These are phyloP conservation scores for Fusarium papillatum DNA, from an alignment of 2,329 filamentous ascomycete species.

Conservation along the genomic window DNA sequence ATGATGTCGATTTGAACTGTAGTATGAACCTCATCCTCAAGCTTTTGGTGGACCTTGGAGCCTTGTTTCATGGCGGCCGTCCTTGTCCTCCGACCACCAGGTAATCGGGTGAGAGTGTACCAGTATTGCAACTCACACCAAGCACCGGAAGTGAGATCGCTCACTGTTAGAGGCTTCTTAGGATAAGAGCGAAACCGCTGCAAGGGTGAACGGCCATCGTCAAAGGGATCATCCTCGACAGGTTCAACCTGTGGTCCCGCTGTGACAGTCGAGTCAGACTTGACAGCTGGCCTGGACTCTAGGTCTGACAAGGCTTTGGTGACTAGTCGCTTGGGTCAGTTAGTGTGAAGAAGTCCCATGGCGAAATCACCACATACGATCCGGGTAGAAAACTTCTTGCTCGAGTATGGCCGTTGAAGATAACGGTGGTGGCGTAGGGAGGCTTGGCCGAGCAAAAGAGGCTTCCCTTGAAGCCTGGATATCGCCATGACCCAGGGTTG, in stretches of 20 bases:
- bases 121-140: constrained; percentile 98
- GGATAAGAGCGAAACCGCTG: constrained; percentile 84
- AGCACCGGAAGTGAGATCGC: constrained; percentile 87
- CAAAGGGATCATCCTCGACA: constrained; percentile 23
- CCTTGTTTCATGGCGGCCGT: constrained; percentile 91
- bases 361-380: constrained; percentile 60
- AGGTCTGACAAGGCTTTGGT: constrained; percentile 56
- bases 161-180: constrained; percentile 85
- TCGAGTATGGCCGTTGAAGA: constrained; percentile 30
- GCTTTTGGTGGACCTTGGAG: constrained; percentile 81
- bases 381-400: constrained; percentile 60
- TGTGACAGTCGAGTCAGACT: constrained; percentile 25
- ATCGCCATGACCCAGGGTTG: constrained; percentile 8
- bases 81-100: constrained; percentile 78
- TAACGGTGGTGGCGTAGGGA: constrained; percentile 20
- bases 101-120: constrained; percentile 82
- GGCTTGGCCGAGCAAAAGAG: neutral
- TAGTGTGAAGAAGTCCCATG: constrained; percentile 55
- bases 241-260: constrained; percentile 14
- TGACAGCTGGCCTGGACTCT: constrained; percentile 27
- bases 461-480: neutral
- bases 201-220: constrained; percentile 69
- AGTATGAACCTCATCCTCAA: constrained; percentile 89
- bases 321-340: constrained; percentile 78
- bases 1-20: constrained; percentile 79